Evolutionary conservation across 2,329 filamentous ascomycete species (phyloP).

Genomic region (Rosellinia necatrix): DNA sequence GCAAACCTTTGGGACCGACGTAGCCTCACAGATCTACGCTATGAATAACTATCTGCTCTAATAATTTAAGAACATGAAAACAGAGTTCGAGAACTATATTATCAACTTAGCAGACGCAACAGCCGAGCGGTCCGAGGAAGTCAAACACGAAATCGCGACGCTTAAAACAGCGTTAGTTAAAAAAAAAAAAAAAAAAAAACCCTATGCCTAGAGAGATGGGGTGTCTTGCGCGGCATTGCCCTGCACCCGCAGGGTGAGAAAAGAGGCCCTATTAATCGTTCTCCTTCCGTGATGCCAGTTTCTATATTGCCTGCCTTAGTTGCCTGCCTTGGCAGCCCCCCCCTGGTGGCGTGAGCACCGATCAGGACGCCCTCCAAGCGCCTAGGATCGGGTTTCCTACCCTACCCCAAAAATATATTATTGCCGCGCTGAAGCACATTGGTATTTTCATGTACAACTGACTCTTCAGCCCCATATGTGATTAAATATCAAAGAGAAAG

Average conservation of each 20-base stretch:
- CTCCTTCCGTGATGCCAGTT: background rate
- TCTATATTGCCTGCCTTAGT: background rate
- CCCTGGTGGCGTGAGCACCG: background rate
- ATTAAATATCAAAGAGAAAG: too few relatives aligned
- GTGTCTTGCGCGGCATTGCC: background rate
- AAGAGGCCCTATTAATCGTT: background rate
- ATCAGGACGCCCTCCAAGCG: background rate
- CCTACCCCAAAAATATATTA: background rate
- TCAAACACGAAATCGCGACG: background rate
- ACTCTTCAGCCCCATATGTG: too few relatives aligned
- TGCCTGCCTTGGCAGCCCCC: too few relatives aligned
- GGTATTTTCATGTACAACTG: background rate
- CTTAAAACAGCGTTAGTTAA: background rate
- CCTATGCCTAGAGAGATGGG: background rate
- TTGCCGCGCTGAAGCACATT: background rate
- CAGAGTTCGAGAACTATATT: background rate
- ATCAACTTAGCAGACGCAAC: background rate
- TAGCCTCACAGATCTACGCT: background rate
- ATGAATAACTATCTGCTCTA: background rate
- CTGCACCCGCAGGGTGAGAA: background rate
- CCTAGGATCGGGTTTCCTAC: background rate
- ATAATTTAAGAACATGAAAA: background rate
- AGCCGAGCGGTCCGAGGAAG: background rate
- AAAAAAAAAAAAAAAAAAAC: too few relatives aligned
- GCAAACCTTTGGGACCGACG: background rate